Conservation (phyloP, 768 basidiomycete genomes). For the Lentinus tigrinus region DNA sequence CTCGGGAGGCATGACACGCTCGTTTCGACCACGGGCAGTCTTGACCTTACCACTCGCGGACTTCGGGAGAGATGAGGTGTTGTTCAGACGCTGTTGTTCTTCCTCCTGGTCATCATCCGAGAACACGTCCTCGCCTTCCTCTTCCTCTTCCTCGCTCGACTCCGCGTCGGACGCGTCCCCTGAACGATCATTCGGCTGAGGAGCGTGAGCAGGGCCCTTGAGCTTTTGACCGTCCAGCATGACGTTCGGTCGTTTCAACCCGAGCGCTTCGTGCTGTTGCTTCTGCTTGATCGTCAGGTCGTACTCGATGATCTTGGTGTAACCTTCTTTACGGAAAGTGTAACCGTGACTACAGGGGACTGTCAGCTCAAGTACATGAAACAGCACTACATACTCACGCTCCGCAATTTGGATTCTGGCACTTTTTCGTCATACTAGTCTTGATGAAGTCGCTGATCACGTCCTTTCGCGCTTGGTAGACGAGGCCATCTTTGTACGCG, state of each 20-base stretch:
- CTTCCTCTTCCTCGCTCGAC: conserved; percentile 50
- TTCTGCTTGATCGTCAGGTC: conserved; percentile 84
- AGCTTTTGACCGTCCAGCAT: conserved; percentile 45
- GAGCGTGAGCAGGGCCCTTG: conserved; percentile 7
- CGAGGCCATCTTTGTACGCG: conserved; percentile 83
- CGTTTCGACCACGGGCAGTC: conserved; percentile 75
- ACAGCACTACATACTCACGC: conserved; percentile 50
- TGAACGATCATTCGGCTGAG: background rate
- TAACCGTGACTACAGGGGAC: conserved; percentile 57
- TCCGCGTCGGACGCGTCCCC: conserved; percentile 47
- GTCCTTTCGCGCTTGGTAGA: conserved; percentile 84
- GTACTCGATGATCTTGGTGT: conserved; percentile 93
- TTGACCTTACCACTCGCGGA: conserved; percentile 80
- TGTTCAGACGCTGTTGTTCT: conserved; percentile 20
- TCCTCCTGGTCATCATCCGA: conserved; percentile 51
- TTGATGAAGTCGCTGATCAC: conserved; percentile 81
- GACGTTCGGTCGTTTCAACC: conserved; percentile 74
- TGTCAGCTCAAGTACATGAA: conserved; percentile 1
- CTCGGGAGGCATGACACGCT: conserved; percentile 86
- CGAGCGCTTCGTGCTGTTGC: conserved; percentile 46
- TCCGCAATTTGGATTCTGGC: conserved; percentile 72
- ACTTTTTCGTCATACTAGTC: conserved; percentile 64
- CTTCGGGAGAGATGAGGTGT: conserved; percentile 48
- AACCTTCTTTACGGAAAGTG: conserved; percentile 91
- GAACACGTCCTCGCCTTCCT: conserved; percentile 45